Conservation (phyloP, 345 rosid genomes). For the Linum lewisii region DNA sequence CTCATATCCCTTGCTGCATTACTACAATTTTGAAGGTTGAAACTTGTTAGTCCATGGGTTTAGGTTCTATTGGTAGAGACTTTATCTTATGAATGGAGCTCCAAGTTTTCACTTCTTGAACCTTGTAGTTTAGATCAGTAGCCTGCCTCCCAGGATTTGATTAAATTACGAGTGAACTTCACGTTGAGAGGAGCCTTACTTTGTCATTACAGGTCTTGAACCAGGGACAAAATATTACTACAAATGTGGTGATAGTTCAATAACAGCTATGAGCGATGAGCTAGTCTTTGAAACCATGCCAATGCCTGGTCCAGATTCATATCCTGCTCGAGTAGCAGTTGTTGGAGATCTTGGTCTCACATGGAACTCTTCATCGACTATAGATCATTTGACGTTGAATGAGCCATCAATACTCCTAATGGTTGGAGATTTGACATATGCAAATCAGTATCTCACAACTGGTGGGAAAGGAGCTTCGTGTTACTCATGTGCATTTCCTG, state of each 20-base stretch:
- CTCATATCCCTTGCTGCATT: background rate
- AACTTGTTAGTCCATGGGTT: background rate
- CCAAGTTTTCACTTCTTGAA: too few relatives aligned
- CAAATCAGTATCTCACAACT: conserved; percentile 65
- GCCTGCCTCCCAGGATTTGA: too few relatives aligned
- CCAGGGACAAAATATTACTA: conserved; percentile 50
- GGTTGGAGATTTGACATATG: conserved; percentile 76
- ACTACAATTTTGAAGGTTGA: background rate
- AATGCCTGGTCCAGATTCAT: conserved; percentile 31
- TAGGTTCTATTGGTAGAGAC: too few relatives aligned
- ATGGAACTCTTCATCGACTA: conserved; percentile 64
- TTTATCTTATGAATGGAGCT: too few relatives aligned
- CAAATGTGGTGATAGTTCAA: conserved; percentile 65
- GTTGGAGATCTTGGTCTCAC: conserved; percentile 84
- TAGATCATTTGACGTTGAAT: conserved; percentile 51
- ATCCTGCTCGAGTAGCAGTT: conserved; percentile 59
- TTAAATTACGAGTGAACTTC: too few relatives aligned
- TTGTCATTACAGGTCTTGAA: conserved; percentile 44
- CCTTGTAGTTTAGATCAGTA: too few relatives aligned
- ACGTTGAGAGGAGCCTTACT: background rate
- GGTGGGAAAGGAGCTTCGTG: conserved; percentile 1
- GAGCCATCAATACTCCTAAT: conserved; percentile 63
- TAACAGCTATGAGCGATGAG: conserved; percentile 69
- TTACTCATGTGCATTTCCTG: conserved; percentile 35
- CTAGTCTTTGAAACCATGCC: conserved; percentile 48